Evolutionary conservation across 768 basidiomycete species (phyloP), one percentile per base, ranked within the genome.

Genomic region (Suillus ampliporus): DNA sequence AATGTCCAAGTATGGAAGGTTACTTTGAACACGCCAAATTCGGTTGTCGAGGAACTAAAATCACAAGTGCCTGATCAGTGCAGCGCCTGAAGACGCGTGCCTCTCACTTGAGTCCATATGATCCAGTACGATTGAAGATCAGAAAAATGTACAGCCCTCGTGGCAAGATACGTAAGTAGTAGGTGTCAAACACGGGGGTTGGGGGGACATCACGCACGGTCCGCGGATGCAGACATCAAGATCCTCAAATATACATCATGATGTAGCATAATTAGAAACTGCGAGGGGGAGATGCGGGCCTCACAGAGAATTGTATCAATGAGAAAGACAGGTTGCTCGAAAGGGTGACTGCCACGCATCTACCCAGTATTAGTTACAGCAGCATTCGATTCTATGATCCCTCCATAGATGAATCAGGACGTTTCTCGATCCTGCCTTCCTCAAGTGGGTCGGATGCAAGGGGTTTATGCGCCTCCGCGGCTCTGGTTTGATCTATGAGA

Each of bases 401-500:
- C 14, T 37, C 54, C 1, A 3, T 11, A 34, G 59, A 58, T 14
- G 53, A 40, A 26, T 40, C 15, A 26, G 61, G 48, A 21, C 6
- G 7, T 50, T 71, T 72, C 68, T 76, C 75, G 48, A 66, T 59
- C 28, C 68, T 67, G 51, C 60, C 69, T 65, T 69, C 72, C 60
- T 71, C 72, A 17, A 64, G 59, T 61, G 67, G 69, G 14, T 34
- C n/a, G 9, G 52, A 58, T 57, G 62, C 67, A 64, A 75, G 69
- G 35, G 71, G 70, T 65, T 80, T 78, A 54, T 72, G 67, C 44
- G 73, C 73, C 66, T 82, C 80, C 8, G 77, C 80, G 17, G 76
- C 78, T 61, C 77, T 79, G 2, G 72, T 77, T 67, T 82, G 78
- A 63, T 82, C 76, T 26, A 79, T 73, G 37, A 85, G 69, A 60